phyloP scores from a whole-genome alignment of 805 yeast species.

The Yarrowia hollandica region DNA sequence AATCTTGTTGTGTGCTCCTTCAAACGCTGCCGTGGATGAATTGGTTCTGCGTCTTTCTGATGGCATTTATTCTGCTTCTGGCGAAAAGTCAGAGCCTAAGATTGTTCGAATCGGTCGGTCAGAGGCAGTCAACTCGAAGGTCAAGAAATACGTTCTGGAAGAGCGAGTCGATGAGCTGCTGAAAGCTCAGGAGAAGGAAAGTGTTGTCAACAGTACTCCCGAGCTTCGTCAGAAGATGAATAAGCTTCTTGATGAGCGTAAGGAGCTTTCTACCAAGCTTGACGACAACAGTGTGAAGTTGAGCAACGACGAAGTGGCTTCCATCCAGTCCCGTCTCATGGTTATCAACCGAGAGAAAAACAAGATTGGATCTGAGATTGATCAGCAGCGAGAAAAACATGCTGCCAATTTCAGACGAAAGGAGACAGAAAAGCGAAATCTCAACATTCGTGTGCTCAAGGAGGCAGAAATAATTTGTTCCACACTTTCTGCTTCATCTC shows the following conservation, averaged over 20 bases:
- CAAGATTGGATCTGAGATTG: constrained; percentile 69
- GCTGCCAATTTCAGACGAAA: constrained; percentile 68
- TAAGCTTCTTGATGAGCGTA: constrained; percentile 50
- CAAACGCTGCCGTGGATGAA: constrained; percentile 99
- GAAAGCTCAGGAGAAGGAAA: constrained; percentile 41
- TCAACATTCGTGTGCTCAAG: constrained; percentile 69
- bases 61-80: constrained; percentile 56
- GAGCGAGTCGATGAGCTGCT: constrained; percentile 72
- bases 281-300: not conserved
- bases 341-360: constrained; percentile 62
- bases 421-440: constrained; percentile 73
- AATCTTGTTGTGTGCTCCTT: constrained; percentile 91
- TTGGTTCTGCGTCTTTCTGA: constrained; percentile 74
- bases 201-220: constrained; percentile 42
- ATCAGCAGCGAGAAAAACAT: constrained; percentile 72
- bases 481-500: constrained; percentile 92
- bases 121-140: constrained; percentile 82
- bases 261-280: constrained; percentile 39
- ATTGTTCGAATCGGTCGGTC: constrained; percentile 87
- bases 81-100: constrained; percentile 54
- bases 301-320: constrained; percentile 20
- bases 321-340: constrained; percentile 46
- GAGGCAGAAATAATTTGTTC: constrained; percentile 86
- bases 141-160: constrained; percentile 79
- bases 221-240: constrained; percentile 40